Percentiles rank a stretch among this genome's conserved stretches.
These are phyloP conservation scores for Fusarium sp. DNA, from an alignment of 2,329 filamentous ascomycete species.

Conservation along the genomic window DNA sequence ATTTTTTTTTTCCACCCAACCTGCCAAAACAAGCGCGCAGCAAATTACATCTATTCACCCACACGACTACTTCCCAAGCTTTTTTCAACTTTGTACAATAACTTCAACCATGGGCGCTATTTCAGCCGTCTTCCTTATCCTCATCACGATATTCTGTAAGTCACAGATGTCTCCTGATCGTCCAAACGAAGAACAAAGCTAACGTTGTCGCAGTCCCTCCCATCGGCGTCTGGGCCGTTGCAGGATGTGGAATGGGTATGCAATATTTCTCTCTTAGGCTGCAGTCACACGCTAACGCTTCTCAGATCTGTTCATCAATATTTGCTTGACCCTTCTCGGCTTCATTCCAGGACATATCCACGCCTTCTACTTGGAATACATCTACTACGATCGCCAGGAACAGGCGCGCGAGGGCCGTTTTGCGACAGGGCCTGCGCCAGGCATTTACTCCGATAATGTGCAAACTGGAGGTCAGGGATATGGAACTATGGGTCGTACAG, in stretches of 20 bases:
- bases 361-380: constrained; percentile 84
- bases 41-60: not conserved
- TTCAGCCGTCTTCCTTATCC: constrained; percentile 62
- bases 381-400: constrained; percentile 82
- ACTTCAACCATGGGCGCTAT: constrained; percentile 61
- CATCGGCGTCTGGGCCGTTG: constrained; percentile 71
- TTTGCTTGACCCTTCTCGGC: constrained; percentile 75
- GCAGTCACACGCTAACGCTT: constrained; percentile 4
- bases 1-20: not conserved
- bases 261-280: not conserved
- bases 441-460: constrained; percentile 79
- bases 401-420: constrained; percentile 69
- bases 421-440: constrained; percentile 68
- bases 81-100: not conserved
- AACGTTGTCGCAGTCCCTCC: constrained; percentile 69
- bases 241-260: constrained; percentile 71
- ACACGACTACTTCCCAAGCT: not conserved
- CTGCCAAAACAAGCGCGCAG: not conserved
- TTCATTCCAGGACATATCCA: constrained; percentile 83
- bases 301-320: constrained; percentile 73
- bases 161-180: constrained; percentile 12
- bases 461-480: constrained; percentile 78
- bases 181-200: constrained; percentile 19
- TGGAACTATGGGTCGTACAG: constrained; percentile 60
- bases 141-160: constrained; percentile 67